Evolutionary conservation across 2,329 filamentous ascomycete species (phyloP).

Genomic region (Nemania sp.): DNA sequence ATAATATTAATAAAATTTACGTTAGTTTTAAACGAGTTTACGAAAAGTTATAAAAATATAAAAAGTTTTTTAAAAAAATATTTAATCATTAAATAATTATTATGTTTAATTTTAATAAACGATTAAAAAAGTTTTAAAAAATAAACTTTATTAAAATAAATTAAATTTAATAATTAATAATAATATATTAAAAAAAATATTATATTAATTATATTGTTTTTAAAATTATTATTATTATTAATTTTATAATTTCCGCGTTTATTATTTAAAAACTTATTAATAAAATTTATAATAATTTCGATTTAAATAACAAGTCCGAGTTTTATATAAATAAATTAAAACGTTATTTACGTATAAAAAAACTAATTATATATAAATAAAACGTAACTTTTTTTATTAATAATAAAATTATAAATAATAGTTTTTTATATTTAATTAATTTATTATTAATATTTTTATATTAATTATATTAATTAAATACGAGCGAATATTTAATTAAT

Average conservation of each 20-base stretch:
- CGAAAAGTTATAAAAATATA: no score
- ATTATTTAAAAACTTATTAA: not conserved
- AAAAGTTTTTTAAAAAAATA: no score
- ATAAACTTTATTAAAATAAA: no score
- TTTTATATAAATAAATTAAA: not conserved
- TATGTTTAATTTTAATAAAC: not conserved
- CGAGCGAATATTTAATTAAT: not conserved
- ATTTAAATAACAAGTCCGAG: no score
- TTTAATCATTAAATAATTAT: not conserved
- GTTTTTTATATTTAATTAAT: not conserved
- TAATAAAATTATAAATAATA: no score
- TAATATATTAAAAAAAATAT: not conserved
- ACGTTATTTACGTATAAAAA: no score
- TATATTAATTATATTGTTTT: not conserved
- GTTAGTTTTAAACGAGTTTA: no score
- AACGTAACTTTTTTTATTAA: no score
- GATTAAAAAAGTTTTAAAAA: not conserved
- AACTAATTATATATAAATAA: no score
- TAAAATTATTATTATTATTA: not conserved
- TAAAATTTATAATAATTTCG: not conserved
- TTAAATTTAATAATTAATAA: not conserved
- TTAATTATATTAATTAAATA: not conserved
- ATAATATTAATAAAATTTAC: no score
- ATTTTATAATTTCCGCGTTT: no score
- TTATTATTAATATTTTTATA: not conserved